Evolutionary conservation across 768 basidiomycete species (phyloP).

Genomic region (Kockovaella imperatae): DNA sequence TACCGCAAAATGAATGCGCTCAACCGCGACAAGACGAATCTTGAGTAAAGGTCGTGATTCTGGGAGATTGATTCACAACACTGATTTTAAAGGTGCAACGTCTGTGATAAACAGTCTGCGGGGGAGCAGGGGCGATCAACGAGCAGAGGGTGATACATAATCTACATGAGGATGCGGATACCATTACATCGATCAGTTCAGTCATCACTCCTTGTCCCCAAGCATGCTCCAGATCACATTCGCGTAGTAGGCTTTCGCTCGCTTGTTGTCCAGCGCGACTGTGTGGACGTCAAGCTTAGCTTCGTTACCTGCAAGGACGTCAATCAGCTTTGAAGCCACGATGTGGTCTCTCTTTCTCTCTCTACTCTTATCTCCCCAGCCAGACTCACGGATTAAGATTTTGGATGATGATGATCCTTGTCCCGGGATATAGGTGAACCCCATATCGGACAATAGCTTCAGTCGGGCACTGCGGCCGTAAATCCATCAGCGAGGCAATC

Average conservation of each 20-base stretch:
- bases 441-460: conserved; percentile 28
- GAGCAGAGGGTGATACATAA: too few species aligned
- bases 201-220: background rate
- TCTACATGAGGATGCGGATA: too few species aligned
- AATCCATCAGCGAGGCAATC: conserved; percentile 1
- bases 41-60: too few species aligned
- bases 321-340: background rate
- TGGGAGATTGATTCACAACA: too few species aligned
- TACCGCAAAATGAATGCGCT: conserved; percentile 29
- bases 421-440: conserved; percentile 22
- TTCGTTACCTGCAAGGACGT: conserved; percentile 25
- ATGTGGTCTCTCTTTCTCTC: background rate
- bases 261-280: conserved; percentile 20
- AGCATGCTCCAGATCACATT: conserved; percentile 29
- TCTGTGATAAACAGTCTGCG: too few species aligned
- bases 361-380: background rate
- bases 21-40: conserved; percentile 28
- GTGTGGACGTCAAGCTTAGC: conserved; percentile 29
- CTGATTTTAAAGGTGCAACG: too few species aligned
- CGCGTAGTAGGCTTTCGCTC: conserved; percentile 28
- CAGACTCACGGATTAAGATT: conserved; percentile 29
- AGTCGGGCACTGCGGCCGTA: conserved; percentile 19
- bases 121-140: too few species aligned
- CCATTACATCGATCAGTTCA: too few species aligned
- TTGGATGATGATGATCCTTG: conserved; percentile 15